Evolutionary conservation across 1,284 basidiomycete genomes (phyloP), one percentile per base, ranked within the genome.

Genomic region (Rhodotorula sp.): DNA sequence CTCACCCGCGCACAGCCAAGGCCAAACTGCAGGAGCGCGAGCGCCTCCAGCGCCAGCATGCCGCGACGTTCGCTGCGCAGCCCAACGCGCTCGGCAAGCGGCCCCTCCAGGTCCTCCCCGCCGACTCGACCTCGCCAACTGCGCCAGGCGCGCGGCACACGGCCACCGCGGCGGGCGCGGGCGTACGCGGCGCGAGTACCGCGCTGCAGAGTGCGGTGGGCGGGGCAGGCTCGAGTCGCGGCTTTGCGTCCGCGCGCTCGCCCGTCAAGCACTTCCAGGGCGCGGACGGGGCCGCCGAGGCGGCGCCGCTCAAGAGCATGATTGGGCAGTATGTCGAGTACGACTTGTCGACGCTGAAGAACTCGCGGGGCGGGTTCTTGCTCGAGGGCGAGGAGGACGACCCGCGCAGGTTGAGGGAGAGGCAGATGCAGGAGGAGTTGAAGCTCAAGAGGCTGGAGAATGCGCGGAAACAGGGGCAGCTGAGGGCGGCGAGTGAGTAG

Each of bases 351-450:
- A 97, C 96, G 74, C 78, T 78, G 37, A 78, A 78, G 68, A 96
- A 97, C 80, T 90, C 92, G 7, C 91, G 94, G 80, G 94, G 94
- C 65, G 95, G 94, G 0, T 97, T 97, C 82, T 82, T 97, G 73
- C 85, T 94, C 6, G 90, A 95, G 78, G 89, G 94, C 50, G 89
- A 88, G 66, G 80, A 81, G 59, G 79, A 79, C 54, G 78, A 84
- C 66, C 77, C 78, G 32, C 60, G 62, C 37, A 56, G 63, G 57
- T 58, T 76, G 36, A 72, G 76, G 53, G 79, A 80, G 67, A 27
- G 73, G 25, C 64, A 76, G 61, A 58, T 77, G 64, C 71, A 77
- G 59, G 77, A 79, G 59, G 74, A 76, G 67, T 59, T 78, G 36
- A 75, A 77, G 59, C 50, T 59, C 27, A 74, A 80, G 66, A 66